These are phyloP conservation scores for Phytophthora kernoviae DNA, from an alignment of 352 stramenopile genomes.

Conservation along the genomic window DNA sequence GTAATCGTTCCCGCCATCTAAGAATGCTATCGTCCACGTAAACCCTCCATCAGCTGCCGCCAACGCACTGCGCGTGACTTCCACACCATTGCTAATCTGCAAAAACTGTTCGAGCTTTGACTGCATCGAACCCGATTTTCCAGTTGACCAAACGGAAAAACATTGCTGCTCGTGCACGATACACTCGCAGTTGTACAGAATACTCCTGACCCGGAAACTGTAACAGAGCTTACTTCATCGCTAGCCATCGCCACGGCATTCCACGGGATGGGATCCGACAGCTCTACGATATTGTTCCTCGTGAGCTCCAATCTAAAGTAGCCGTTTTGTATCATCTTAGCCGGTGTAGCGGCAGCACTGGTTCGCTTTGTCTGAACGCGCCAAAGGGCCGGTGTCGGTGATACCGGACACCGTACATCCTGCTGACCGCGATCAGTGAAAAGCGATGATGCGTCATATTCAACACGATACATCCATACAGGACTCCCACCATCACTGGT, in stretches of 20 bases:
- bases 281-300: conserved; percentile 39
- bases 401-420: conserved; percentile 68
- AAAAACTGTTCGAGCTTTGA: conserved; percentile 68
- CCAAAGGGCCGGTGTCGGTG: conserved; percentile 67
- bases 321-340: conserved; percentile 43
- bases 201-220: conserved; percentile 41
- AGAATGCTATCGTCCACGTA: conserved; percentile 92
- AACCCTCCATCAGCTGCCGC: conserved; percentile 56
- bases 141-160: conserved; percentile 31
- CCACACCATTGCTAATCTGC: conserved; percentile 58
- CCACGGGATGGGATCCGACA: conserved; percentile 90
- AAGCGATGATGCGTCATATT: conserved; percentile 72
- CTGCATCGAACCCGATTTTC: conserved; percentile 73
- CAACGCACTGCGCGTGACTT: conserved; percentile 69
- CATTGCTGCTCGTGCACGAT: conserved; percentile 42
- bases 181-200: conserved; percentile 52
- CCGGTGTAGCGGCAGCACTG: conserved; percentile 16
- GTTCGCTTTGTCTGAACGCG: conserved; percentile 44
- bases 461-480: conserved; percentile 82
- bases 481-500: conserved; percentile 59
- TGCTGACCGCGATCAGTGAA: conserved; percentile 72
- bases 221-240: conserved; percentile 73
- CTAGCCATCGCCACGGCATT: conserved; percentile 87
- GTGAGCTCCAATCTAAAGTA: conserved; percentile 66
- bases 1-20: conserved; percentile 87